These are phyloP conservation scores for Capillidium heterosporum DNA, from an alignment of 371 early-diverging fungal genomes.

Conservation along the genomic window DNA sequence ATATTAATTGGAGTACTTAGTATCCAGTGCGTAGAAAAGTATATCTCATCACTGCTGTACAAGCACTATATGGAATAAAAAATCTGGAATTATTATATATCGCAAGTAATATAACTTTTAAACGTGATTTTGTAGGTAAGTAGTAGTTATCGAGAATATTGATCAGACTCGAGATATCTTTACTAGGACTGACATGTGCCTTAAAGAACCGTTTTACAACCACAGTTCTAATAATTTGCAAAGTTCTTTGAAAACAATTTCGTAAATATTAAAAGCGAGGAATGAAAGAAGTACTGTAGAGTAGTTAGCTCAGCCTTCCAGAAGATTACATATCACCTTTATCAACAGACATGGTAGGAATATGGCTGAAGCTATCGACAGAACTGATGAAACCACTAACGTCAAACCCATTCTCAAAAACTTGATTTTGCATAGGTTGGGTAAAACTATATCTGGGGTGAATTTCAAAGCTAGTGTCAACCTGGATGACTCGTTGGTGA, in stretches of 20 bases:
- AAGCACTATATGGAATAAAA: background rate
- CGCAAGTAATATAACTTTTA: background rate
- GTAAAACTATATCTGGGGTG: constrained; percentile 7
- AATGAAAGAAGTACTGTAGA: constrained; percentile 1
- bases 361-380: background rate
- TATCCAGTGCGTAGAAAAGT: background rate
- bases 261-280: background rate
- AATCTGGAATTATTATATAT: too few relatives aligned
- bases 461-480: background rate
- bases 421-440: background rate
- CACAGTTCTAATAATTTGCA: too few relatives aligned
- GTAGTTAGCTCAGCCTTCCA: constrained; percentile 2
- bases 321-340: background rate
- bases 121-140: background rate
- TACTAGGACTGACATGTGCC: too few relatives aligned
- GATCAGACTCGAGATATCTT: background rate
- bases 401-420: background rate
- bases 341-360: background rate
- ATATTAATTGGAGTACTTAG: background rate
- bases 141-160: background rate
- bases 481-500: constrained; percentile 11
- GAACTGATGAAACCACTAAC: background rate
- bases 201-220: too few relatives aligned
- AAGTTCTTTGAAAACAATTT: background rate
- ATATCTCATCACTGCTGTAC: background rate